Percentiles rank a stretch among this genome's conserved stretches.
These are phyloP conservation scores for Trapa bicornis DNA, from an alignment of 345 rosid species.

Conservation along the genomic window DNA sequence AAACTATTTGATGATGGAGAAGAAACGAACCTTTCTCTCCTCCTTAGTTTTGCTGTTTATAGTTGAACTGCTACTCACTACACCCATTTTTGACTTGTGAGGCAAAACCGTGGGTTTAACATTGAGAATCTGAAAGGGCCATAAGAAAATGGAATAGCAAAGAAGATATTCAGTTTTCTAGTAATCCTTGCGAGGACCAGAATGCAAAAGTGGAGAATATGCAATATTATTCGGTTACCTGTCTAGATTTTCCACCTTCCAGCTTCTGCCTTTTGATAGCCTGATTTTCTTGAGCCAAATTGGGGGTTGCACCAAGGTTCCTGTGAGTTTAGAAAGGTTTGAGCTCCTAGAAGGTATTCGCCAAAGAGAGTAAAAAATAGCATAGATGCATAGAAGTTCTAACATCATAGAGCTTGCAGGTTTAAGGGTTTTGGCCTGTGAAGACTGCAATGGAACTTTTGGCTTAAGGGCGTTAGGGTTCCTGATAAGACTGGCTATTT, in stretches of 20 bases:
- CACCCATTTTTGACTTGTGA: slow-evolving; percentile 77
- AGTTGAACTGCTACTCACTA: slow-evolving; percentile 29
- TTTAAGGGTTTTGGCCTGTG: slow-evolving; percentile 30
- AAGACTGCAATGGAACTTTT: slow-evolving; percentile 35
- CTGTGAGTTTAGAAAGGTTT: slow-evolving; percentile 17
- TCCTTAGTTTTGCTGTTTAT: slow-evolving; percentile 33
- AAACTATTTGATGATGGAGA: neutral
- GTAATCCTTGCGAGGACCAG: neutral
- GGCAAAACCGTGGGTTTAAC: slow-evolving; percentile 53
- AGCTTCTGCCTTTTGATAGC: slow-evolving; percentile 94
- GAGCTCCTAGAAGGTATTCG: neutral
- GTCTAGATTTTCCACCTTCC: slow-evolving; percentile 82
- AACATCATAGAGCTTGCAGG: slow-evolving; percentile 34
- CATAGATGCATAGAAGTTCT: neutral
- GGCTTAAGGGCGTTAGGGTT: slow-evolving; percentile 52
- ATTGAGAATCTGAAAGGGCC: slow-evolving; percentile 54
- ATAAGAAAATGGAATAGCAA: neutral
- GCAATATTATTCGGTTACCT: slow-evolving; percentile 26
- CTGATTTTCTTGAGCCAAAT: slow-evolving; percentile 73
- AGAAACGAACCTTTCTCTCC: slow-evolving; percentile 59
- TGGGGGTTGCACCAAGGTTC: slow-evolving; percentile 30
- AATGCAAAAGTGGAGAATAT: neutral
- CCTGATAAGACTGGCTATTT: slow-evolving; percentile 38
- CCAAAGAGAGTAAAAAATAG: neutral
- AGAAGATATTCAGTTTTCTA: neutral